Base-by-base conservation (phyloP, 345 rosid genomes). In the Laguncularia racemosa region DNA sequence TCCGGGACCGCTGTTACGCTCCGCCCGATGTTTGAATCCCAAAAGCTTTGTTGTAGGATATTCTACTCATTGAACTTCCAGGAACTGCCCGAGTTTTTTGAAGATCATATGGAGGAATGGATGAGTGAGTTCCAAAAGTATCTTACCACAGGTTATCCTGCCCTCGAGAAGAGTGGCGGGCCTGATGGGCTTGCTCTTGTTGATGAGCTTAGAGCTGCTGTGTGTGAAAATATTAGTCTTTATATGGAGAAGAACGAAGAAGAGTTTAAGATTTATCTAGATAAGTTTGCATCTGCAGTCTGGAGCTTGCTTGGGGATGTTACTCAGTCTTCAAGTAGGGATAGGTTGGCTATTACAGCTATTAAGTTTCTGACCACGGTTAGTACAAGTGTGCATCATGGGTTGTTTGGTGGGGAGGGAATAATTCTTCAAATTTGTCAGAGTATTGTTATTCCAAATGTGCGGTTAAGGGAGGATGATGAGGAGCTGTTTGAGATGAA, bases 401-500 rank as follows among this genome's bases (percentile, higher is more conserved):
- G 81, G 33, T 67, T 95, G 78, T 95, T 95, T 78, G 81, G 81
- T 0, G 81, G 68, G 2, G 96, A 90, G 7, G 90, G 88, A 54
- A 82, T 88, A 38, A 84, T 95, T 48, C 79, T 72, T 16, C 89
- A 84, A 67, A 95, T 95, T 58, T 95, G 97, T 63, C 83, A 85
- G 73, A 78, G 86, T 65, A 82, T 95, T 60, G 99, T 95, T 76
- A 81, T 95, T 64, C 97, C 96, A 2, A 95, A 95, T 77, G 97
- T 95, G 62, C 74, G 85, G 55, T 71, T 85, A 75, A 95, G 92
- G 74, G 97, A 80, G 14, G 99, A 95, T 57, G 99, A 95, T 61
- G 99, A 88, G 67, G 99, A 95, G 58, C 86, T 95, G 14, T 95
- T 95, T 59, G 99, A 90, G 71, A 95, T 88, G 95, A 95, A 95